phyloP scores from a whole-genome alignment of 495 filamentous ascomycete species.

The Penicillium argentinense region DNA sequence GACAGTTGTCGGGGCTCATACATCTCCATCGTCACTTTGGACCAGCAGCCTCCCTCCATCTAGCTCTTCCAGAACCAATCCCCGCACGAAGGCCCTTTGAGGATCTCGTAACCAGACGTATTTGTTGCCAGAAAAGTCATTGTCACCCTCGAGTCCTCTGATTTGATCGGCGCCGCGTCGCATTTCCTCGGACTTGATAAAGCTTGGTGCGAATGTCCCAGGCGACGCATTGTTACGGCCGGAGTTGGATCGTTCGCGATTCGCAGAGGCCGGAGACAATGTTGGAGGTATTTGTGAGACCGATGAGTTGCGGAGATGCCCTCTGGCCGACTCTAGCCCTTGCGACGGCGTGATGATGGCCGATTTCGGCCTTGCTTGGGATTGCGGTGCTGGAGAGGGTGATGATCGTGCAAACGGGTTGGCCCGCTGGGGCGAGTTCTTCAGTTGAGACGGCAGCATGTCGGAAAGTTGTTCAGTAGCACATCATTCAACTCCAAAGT shows the following conservation, averaged over 20 bases:
- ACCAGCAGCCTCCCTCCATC: constrained; percentile 68
- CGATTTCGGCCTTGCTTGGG: constrained; percentile 66
- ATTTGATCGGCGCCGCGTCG: constrained; percentile 65
- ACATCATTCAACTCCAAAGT: constrained; percentile 29
- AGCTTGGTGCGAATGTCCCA: constrained; percentile 90
- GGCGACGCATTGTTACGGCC: constrained; percentile 53
- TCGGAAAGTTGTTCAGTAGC: constrained; percentile 26
- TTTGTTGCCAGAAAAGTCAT: constrained; percentile 98
- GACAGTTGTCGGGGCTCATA: constrained; percentile 40
- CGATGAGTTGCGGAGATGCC: constrained; percentile 55
- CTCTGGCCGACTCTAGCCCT: constrained; percentile 36
- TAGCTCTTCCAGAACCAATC: constrained; percentile 84
- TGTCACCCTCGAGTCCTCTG: constrained; percentile 83
- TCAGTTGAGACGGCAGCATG: constrained; percentile 49
- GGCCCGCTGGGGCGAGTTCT: constrained; percentile 61
- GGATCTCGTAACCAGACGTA: constrained; percentile 96
- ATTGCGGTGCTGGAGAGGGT: constrained; percentile 51
- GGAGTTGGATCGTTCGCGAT: constrained; percentile 59
- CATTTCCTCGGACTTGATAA: constrained; percentile 83
- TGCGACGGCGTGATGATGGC: constrained; percentile 61
- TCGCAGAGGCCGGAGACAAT: constrained; percentile 23
- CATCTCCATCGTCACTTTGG: constrained; percentile 91
- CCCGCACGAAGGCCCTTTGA: constrained; percentile 83
- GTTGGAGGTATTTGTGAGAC: constrained; percentile 49
- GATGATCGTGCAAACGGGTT: constrained; percentile 73